These are phyloP conservation scores for Hypoxylon sp. DNA, from an alignment of 2,329 filamentous ascomycete genomes.

Conservation along the genomic window DNA sequence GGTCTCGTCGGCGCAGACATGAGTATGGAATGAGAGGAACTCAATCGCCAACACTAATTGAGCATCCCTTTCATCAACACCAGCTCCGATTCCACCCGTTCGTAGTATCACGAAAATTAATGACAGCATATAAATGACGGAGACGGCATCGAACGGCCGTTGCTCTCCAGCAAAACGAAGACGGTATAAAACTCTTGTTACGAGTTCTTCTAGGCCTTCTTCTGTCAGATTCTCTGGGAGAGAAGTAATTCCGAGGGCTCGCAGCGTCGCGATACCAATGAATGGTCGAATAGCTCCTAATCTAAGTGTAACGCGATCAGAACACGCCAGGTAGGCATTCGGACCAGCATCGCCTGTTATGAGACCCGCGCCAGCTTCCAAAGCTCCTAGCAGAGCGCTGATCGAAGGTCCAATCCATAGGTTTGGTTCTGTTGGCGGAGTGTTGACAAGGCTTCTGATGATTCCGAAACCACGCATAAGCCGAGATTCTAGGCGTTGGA, in stretches of 20 bases:
- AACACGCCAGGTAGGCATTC: slow-evolving; percentile 82
- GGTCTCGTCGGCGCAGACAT: slow-evolving; percentile 79
- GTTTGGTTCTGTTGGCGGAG: slow-evolving; percentile 89
- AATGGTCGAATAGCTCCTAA: slow-evolving; percentile 84
- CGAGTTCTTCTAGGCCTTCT: slow-evolving; percentile 85
- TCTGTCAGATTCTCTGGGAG: slow-evolving; percentile 79
- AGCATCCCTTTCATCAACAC: slow-evolving; percentile 85
- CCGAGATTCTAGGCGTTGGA: slow-evolving; percentile 77
- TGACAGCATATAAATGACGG: slow-evolving; percentile 88
- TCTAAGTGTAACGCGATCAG: slow-evolving; percentile 79
- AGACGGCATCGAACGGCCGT: slow-evolving; percentile 90
- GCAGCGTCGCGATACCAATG: slow-evolving; percentile 87
- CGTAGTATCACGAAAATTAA: slow-evolving; percentile 84
- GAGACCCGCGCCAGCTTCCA: slow-evolving; percentile 84
- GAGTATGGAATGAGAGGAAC: slow-evolving; percentile 89
- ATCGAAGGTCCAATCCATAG: slow-evolving; percentile 91
- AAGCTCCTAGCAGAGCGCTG: slow-evolving; percentile 77
- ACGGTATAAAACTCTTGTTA: slow-evolving; percentile 91
- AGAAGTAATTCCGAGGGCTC: slow-evolving; percentile 80
- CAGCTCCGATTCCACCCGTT: slow-evolving; percentile 81
- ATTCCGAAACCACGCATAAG: slow-evolving; percentile 89
- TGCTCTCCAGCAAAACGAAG: slow-evolving; percentile 92
- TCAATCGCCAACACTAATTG: slow-evolving; percentile 92
- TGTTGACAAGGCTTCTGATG: slow-evolving; percentile 83
- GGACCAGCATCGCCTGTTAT: slow-evolving; percentile 86